Evolutionary conservation across 805 yeast species (phyloP).

Genomic region (Candida orba): DNA sequence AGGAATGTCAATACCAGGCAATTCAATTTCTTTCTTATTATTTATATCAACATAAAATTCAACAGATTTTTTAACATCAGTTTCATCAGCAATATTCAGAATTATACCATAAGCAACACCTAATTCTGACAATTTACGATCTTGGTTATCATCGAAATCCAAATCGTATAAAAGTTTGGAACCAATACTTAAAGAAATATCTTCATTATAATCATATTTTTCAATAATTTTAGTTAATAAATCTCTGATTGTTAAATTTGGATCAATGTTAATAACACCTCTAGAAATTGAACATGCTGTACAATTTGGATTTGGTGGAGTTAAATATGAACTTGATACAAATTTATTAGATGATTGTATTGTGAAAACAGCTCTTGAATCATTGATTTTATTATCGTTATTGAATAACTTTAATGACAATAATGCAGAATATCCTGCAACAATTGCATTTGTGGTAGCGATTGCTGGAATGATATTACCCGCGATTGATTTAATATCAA

Average conservation of each 20-base stretch:
- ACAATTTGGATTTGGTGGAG: constrained; percentile 64
- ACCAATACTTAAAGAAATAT: constrained; percentile 50
- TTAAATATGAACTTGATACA: constrained; percentile 55
- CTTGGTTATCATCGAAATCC: constrained; percentile 78
- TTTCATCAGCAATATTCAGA: constrained; percentile 73
- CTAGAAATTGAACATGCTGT: constrained; percentile 54
- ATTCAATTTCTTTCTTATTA: constrained; percentile 12
- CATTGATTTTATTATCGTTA: constrained; percentile 23
- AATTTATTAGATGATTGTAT: constrained; percentile 52
- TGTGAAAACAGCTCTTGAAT: constrained; percentile 44
- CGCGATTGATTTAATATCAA: constrained; percentile 89
- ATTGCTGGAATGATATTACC: constrained; percentile 98
- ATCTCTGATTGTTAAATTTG: constrained; percentile 35
- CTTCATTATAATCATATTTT: constrained; percentile 49
- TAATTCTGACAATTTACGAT: constrained; percentile 39
- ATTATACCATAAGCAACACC: constrained; percentile 57
- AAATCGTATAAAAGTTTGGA: constrained; percentile 62
- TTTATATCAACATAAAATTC: constrained; percentile 47
- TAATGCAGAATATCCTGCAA: constrained; percentile 82
- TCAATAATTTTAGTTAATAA: constrained; percentile 43
- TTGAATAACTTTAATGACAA: constrained; percentile 54
- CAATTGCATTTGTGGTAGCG: constrained; percentile 94
- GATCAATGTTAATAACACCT: constrained; percentile 37
- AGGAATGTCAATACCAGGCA: constrained; percentile 31
- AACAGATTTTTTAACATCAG: constrained; percentile 53